A percentile compares a stretch with the other conserved stretches of the same genome.
phyloP scores from a whole-genome alignment of 495 filamentous ascomycete genomes.

The Neurospora sp. region DNA sequence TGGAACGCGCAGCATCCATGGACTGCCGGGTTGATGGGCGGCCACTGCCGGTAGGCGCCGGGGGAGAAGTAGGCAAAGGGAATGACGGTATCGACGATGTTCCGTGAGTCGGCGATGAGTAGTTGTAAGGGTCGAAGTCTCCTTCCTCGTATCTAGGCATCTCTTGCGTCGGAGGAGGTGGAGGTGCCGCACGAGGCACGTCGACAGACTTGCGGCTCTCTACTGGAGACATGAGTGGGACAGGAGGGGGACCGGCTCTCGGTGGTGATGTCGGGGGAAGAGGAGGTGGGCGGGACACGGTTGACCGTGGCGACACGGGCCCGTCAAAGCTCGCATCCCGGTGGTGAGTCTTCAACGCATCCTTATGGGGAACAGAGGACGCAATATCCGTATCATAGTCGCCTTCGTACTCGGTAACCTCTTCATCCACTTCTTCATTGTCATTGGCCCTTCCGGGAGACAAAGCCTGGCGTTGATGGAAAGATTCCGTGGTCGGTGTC shows the following conservation, averaged over 20 bases:
- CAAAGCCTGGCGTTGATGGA: slow-evolving; percentile 15
- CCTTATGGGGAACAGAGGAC: slow-evolving; percentile 77
- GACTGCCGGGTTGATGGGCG: slow-evolving; percentile 51
- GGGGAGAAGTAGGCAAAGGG: slow-evolving; percentile 40
- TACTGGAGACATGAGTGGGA: slow-evolving; percentile 44
- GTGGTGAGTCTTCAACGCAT: slow-evolving; percentile 76
- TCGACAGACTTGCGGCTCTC: slow-evolving; percentile 45
- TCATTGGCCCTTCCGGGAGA: slow-evolving; percentile 20
- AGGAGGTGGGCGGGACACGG: slow-evolving; percentile 33
- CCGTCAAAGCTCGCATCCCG: slow-evolving; percentile 64
- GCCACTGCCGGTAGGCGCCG: slow-evolving; percentile 36
- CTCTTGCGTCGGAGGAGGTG: slow-evolving; percentile 47
- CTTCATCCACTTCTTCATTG: slow-evolving; percentile 63
- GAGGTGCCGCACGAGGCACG: slow-evolving; percentile 59
- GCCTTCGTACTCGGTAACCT: slow-evolving; percentile 90
- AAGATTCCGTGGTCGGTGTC: slow-evolving; percentile 49
- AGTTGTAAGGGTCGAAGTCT: slow-evolving; percentile 67
- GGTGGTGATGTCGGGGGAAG: slow-evolving; percentile 37
- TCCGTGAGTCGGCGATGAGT: slow-evolving; percentile 35
- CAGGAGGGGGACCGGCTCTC: slow-evolving; percentile 44
- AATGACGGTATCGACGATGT: slow-evolving; percentile 27
- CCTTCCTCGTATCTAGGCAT: slow-evolving; percentile 47
- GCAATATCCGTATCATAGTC: slow-evolving; percentile 98
- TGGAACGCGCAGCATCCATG: slow-evolving; percentile 51
- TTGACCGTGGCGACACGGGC: slow-evolving; percentile 35